Percentiles rank a stretch among this genome's conserved stretches.
These are phyloP conservation scores for Drechmeria coniospora DNA, from an alignment of 2,329 filamentous ascomycete species.

Conservation along the genomic window DNA sequence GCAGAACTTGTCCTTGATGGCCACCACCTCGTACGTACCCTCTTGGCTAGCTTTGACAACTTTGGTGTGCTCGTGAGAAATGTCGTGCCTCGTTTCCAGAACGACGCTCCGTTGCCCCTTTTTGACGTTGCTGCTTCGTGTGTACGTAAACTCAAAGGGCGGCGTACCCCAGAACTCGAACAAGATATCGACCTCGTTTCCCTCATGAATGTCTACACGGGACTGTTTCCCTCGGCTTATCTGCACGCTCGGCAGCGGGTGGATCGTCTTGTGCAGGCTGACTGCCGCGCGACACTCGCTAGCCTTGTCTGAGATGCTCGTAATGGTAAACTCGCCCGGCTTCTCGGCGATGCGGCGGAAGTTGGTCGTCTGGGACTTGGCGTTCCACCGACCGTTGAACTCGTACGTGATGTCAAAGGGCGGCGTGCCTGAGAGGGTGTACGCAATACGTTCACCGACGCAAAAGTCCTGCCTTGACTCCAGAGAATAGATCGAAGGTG, in stretches of 20 bases:
- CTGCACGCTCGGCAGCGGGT: conserved; percentile 80
- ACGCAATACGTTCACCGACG: conserved; percentile 86
- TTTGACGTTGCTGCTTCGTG: conserved; percentile 69
- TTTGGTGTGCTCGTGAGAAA: conserved; percentile 69
- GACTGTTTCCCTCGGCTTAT: conserved; percentile 72
- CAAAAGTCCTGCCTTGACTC: conserved; percentile 82
- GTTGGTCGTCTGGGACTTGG: conserved; percentile 60
- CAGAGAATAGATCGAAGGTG: conserved; percentile 76
- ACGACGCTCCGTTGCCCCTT: conserved; percentile 66
- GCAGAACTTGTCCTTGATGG: conserved; percentile 88
- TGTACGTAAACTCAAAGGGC: conserved; percentile 97
- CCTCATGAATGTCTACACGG: conserved; percentile 89
- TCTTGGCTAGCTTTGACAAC: conserved; percentile 76
- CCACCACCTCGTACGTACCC: conserved; percentile 93
- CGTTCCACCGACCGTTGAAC: conserved; percentile 71
- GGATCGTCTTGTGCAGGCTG: conserved; percentile 67
- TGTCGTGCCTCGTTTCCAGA: conserved; percentile 80
- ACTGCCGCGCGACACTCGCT: conserved; percentile 74
- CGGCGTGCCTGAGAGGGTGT: conserved; percentile 76
- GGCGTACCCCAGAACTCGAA: conserved; percentile 94
- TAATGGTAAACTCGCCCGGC: conserved; percentile 78
- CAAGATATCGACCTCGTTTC: conserved; percentile 79
- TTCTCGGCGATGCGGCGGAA: conserved; percentile 91
- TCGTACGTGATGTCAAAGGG: conserved; percentile 90
- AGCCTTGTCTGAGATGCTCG: conserved; percentile 71